Base-by-base conservation (phyloP, 345 rosid genomes). In the Citrus medica region DNA sequence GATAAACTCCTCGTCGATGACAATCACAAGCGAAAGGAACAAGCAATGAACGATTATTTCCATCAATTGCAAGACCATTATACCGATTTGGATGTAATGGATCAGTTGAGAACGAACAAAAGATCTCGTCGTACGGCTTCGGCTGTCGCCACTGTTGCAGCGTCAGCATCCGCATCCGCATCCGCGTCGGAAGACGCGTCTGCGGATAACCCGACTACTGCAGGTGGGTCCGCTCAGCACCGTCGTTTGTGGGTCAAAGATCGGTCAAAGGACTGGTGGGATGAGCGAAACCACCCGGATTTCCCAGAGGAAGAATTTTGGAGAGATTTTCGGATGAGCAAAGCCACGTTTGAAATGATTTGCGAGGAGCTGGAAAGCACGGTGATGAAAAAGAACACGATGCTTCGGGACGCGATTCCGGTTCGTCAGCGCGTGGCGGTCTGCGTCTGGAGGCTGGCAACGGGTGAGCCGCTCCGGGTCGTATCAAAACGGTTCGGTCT, bases 221-320 rank as follows among this genome's bases (percentile, higher is more conserved):
- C 37, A 72, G 32, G 62, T 33, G 78, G 61, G 13, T 30, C 81
- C 69, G 63, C 79, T 61, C 88, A 80, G 60, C 84, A 81, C 25
- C 77, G 98, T 84, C 85, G 97, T 78, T 58, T 94, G 53, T 94
- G 98, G 98, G 98, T 92, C 58, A 94, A 94, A 71, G 93, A 91
- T 68, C 81, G 98, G 78, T 88, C 94, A 0, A 91, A 92, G 51
- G 97, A 90, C 63, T 94, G 97, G 98, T 94, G 98, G 97, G 96
- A 92, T 27, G 59, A 85, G 55, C 87, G 91, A 4, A 90, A 79
- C 83, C 86, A 78, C 33, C 91, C 88, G 9, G 93, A 90, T 72
- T 91, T 86, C 19, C 91, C 96, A 0, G 94, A 90, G 16, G 92
- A 89, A 21, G 92, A 92, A 76, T 94, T 94, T 83, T 83, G 85